Percentiles rank a stretch among this genome's conserved stretches.
phyloP scores from a whole-genome alignment of 176 grass and related monocot genomes.

The Oryza officinalis region DNA sequence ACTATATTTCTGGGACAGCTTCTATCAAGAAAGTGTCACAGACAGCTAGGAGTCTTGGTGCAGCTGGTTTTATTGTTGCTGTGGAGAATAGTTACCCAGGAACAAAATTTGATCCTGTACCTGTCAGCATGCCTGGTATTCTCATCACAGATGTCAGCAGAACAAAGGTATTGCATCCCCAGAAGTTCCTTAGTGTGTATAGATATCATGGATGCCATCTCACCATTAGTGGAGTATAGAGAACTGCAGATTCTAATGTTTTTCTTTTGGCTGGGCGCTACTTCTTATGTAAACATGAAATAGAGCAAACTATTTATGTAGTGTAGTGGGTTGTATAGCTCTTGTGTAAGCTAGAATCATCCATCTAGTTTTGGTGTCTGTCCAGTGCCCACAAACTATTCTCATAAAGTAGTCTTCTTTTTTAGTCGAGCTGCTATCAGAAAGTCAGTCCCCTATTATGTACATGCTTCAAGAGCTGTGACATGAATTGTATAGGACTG shows the following conservation, averaged over 20 bases:
- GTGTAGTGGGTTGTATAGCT: background rate
- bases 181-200: background rate
- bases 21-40: conserved; percentile 95
- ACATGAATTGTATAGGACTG: background rate
- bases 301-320: background rate
- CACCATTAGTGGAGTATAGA: background rate
- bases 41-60: conserved; percentile 81
- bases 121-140: conserved; percentile 92
- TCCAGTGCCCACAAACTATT: background rate
- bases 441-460: background rate
- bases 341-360: background rate
- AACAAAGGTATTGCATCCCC: conserved; percentile 64
- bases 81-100: conserved; percentile 92
- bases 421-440: background rate
- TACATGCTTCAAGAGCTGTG: background rate
- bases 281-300: conserved; percentile 23
- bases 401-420: too few species aligned
- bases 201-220: background rate
- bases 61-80: conserved; percentile 88
- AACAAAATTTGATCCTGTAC: conserved; percentile 97
- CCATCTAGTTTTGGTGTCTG: background rate
- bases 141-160: conserved; percentile 80
- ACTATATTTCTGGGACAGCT: conserved; percentile 93
- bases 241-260: background rate
- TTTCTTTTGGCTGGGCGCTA: background rate